Evolutionary conservation across 2,329 filamentous ascomycete species (phyloP), one percentile per base, ranked within the genome.

Genomic region (Diaporthe aspalathi): DNA sequence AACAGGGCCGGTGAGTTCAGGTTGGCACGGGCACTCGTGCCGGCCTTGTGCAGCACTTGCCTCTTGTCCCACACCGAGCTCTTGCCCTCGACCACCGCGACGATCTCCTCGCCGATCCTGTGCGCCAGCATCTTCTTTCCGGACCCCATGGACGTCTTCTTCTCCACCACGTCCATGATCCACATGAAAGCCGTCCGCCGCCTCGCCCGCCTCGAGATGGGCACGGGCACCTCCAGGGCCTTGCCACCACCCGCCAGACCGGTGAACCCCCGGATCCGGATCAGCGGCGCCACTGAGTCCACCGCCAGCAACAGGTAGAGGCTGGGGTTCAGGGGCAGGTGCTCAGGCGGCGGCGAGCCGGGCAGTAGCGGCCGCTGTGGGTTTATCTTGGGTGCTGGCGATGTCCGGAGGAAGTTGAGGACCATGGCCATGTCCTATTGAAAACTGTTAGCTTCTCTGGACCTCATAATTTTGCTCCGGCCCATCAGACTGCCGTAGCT

Each of bases 251-350:
- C 95, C 1, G 92, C 93, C 45, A 93, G 89, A 75, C 94, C 94
- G 77, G 90, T 90, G 76, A 94, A 88, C 73, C 88, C 88, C 68
- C 91, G 89, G 78, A 99, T 91, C 75, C 92, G 92, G 78, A 99
- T 85, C 20, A 99, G 88, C 12, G 96, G 96, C 1, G 95, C 94
- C 29, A 99, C 92, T 12, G 94, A 97, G 86, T 99, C 96, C 77
- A 99, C 91, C 40, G 95, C 94, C 40, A 97, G 87, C 16, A 92
- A 94, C 60, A 99, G 91, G 84, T 98, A 99, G 68, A 93, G 88
- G 68, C 97, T 87, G 1, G 96, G 96, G 81, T 98, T 93, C 40
- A 97, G 89, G 3, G 96, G 94, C 12, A 99, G 91, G 76, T 95
- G 91, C 5, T 88, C 85, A 29, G 93, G 86, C 1, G 94, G 93